Base-by-base conservation (phyloP, 2,329 filamentous ascomycete genomes). In the Xylariales sp. region DNA sequence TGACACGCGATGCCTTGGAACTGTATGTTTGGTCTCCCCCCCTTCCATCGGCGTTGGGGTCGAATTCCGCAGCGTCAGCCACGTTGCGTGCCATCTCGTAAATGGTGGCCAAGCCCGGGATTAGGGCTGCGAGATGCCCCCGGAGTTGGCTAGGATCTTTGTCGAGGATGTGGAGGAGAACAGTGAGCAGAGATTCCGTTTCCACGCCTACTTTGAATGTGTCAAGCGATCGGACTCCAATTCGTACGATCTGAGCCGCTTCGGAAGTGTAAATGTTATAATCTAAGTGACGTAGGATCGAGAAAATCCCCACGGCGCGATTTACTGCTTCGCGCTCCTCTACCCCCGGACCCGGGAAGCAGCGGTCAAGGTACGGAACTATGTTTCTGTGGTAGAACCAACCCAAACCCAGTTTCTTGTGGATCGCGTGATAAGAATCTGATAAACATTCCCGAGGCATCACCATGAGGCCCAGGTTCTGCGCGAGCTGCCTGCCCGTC, bases 241-340 rank as follows among this genome's bases (percentile, higher is more conserved):
- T 78, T 8, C 84, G 82, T 3, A 87, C 77, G 5, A 89, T 79
- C 39, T 78, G 75, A 3, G 80, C 80, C 0, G 82, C 77, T 56
- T 89, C 86, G 16, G 83, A 81, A 50, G 86, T 81, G 74, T 87
- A 89, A 18, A 87, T 81, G 1, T 80, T 74, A 60, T 84, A 86
- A 18, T 77, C 78, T 65, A 88, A 81, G 73, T 87, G 82, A 67
- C 81, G 83, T 7, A 87, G 77, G 54, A 86, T 80, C 0, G 83
- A 78, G 5, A 89, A 79, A 5, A 84, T 80, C 2, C 81, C 83
- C 34, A 87, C 79, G 36, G 84, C 81, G 59, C 82, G 83, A 67
- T 83, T 84, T 1, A 75, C 70, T 8, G 78, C 70, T n/a, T 79
- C 71, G 18, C 72, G 68, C 54, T 74, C 62, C 30, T 71, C 71